Evolutionary conservation across 148 eudicot genomes (phyloP).

Genomic region (Rhododendron molle): DNA sequence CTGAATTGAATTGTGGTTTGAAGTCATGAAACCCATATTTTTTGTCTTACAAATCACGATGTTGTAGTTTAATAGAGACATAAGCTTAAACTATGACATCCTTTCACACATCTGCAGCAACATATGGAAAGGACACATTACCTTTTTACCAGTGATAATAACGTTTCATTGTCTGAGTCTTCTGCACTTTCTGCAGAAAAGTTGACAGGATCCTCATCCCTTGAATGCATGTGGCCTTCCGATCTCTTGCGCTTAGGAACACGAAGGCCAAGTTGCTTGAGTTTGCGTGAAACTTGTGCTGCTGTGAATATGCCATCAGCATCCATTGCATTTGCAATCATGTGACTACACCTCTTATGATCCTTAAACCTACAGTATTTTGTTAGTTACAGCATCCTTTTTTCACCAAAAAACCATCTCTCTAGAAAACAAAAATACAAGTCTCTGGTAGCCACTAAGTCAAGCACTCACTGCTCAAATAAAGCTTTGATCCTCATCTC

Average conservation of each 20-base stretch:
- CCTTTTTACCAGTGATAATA: slow-evolving; percentile 62
- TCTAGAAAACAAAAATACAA: background rate
- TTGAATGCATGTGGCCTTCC: slow-evolving; percentile 25
- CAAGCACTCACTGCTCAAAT: slow-evolving; percentile 72
- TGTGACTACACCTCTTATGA: slow-evolving; percentile 77
- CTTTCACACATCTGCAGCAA: background rate
- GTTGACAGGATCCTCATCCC: slow-evolving; percentile 37
- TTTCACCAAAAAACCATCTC: background rate
- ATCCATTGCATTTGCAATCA: slow-evolving; percentile 84
- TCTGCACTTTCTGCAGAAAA: slow-evolving; percentile 35
- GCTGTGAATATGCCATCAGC: slow-evolving; percentile 62
- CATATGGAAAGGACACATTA: slow-evolving; percentile 11
- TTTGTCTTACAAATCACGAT: background rate
- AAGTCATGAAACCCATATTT: background rate
- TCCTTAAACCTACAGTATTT: slow-evolving; percentile 65
- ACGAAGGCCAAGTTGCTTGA: slow-evolving; percentile 77
- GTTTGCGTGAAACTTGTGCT: slow-evolving; percentile 76
- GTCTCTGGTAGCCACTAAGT: slow-evolving; percentile 5
- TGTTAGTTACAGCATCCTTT: background rate
- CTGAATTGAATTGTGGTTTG: background rate
- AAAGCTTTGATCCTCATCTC: slow-evolving; percentile 59
- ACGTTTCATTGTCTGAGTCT: slow-evolving; percentile 52
- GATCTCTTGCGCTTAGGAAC: slow-evolving; percentile 39
- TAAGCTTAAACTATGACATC: background rate
- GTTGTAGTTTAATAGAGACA: background rate